Evolutionary conservation across 1,139 yeast species (phyloP).

Genomic region (Spathaspora sp.): DNA sequence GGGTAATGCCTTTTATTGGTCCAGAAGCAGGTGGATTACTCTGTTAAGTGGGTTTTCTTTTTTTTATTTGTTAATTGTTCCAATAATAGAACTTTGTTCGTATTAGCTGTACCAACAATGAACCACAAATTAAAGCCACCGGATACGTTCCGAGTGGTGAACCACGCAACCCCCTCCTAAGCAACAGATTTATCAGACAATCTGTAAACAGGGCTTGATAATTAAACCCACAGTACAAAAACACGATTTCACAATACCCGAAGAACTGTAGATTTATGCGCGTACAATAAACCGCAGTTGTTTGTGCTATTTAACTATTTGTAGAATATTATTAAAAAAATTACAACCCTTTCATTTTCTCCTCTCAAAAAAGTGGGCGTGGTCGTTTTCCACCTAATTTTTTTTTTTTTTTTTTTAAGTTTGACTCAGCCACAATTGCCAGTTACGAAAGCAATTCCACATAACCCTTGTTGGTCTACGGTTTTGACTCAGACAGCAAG

Average conservation of each 20-base stretch:
- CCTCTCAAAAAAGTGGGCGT: neutral
- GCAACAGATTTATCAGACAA: neutral
- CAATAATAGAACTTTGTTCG: constrained; percentile 1
- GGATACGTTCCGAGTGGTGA: neutral
- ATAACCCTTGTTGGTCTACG: too few species aligned
- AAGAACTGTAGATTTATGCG: neutral
- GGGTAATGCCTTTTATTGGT: neutral
- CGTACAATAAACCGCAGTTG: constrained; percentile 1
- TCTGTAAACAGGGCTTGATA: neutral
- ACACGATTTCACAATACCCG: neutral
- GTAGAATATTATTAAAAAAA: neutral
- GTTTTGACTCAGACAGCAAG: too few species aligned
- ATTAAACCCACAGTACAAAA: neutral
- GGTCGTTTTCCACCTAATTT: neutral
- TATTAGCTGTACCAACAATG: neutral
- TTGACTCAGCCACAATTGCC: constrained; percentile 1
- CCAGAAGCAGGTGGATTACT: constrained; percentile 1
- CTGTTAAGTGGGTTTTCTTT: too few species aligned
- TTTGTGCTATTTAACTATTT: neutral
- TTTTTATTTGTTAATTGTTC: neutral
- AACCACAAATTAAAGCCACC: neutral
- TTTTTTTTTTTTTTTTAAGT: neutral
- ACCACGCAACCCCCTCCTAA: neutral
- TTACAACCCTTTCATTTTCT: neutral
- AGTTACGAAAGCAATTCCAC: neutral